phyloP scores from a whole-genome alignment of 176 grass and related monocot species.

The Oryza punctata region DNA sequence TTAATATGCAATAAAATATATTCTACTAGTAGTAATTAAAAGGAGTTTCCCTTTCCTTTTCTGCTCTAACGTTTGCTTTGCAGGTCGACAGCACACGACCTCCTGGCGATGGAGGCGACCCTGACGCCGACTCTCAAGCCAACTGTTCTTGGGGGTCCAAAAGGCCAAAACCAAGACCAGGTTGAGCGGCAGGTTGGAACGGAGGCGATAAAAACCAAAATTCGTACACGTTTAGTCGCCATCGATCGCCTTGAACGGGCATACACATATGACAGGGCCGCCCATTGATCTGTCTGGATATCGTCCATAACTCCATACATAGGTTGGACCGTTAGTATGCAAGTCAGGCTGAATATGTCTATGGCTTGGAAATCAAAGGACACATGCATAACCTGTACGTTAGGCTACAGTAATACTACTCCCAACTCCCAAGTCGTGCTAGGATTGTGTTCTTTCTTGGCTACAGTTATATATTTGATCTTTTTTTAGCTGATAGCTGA shows the following conservation, averaged over 20 bases:
- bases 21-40: no score
- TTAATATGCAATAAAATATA: no score
- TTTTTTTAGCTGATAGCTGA: no score
- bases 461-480: background rate
- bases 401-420: conserved; percentile 10
- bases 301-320: conserved; percentile 5
- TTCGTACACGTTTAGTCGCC: background rate
- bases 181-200: conserved; percentile 1
- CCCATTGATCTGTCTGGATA: conserved; percentile 4
- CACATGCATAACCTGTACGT: conserved; percentile 19
- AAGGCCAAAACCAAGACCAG: conserved; percentile 24
- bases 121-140: background rate
- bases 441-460: conserved; percentile 14
- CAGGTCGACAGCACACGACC: background rate
- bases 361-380: conserved; percentile 39
- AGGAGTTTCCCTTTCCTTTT: background rate
- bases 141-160: background rate
- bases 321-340: background rate
- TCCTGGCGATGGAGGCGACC: background rate
- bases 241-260: background rate
- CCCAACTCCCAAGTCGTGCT: conserved; percentile 15
- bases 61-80: background rate
- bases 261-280: background rate
- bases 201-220: conserved; percentile 6
- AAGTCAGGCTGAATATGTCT: background rate